phyloP scores from a whole-genome alignment of 2,329 filamentous ascomycete species.

The Neonectria neomacrospora region DNA sequence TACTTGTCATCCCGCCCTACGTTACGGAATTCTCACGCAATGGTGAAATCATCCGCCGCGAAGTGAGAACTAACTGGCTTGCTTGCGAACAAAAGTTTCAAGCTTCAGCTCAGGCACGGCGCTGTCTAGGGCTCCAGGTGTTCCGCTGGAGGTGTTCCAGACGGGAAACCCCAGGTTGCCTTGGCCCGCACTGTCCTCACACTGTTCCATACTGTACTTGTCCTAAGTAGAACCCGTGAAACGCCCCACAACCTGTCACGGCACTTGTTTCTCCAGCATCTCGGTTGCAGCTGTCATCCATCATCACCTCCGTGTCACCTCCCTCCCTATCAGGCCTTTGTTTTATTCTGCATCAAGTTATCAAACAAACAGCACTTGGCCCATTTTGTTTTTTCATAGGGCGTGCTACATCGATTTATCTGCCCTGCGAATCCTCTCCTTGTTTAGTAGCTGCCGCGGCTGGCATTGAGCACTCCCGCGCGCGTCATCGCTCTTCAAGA shows the following conservation, averaged over 20 bases:
- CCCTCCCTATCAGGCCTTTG: slow-evolving; percentile 29
- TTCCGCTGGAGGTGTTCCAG: not conserved
- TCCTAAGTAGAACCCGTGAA: slow-evolving; percentile 18
- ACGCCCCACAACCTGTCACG: slow-evolving; percentile 35
- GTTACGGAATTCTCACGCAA: not conserved
- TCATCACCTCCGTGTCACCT: slow-evolving; percentile 30
- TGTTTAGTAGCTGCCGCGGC: not conserved
- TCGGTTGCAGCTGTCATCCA: slow-evolving; percentile 34
- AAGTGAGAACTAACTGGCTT: not conserved
- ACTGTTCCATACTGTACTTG: slow-evolving; percentile 36
- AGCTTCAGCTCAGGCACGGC: not conserved
- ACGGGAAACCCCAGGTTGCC: slow-evolving; percentile 19
- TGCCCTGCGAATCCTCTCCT: not conserved
- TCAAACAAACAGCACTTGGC: not conserved
- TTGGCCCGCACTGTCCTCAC: slow-evolving; percentile 32
- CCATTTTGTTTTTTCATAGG: not conserved
- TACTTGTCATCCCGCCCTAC: slow-evolving; percentile 1
- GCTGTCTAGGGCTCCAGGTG: no score
- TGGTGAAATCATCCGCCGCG: slow-evolving; percentile 6
- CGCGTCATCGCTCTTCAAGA: not conserved
- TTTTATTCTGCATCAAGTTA: slow-evolving; percentile 21
- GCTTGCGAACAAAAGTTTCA: slow-evolving; percentile 22
- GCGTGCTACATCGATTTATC: not conserved
- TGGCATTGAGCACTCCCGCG: not conserved
- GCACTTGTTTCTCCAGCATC: slow-evolving; percentile 42